Percentiles rank a stretch among this genome's conserved stretches.
These are phyloP conservation scores for Magnolia kwangsiensis DNA, from an alignment of 164 flowering plant species.

Conservation along the genomic window DNA sequence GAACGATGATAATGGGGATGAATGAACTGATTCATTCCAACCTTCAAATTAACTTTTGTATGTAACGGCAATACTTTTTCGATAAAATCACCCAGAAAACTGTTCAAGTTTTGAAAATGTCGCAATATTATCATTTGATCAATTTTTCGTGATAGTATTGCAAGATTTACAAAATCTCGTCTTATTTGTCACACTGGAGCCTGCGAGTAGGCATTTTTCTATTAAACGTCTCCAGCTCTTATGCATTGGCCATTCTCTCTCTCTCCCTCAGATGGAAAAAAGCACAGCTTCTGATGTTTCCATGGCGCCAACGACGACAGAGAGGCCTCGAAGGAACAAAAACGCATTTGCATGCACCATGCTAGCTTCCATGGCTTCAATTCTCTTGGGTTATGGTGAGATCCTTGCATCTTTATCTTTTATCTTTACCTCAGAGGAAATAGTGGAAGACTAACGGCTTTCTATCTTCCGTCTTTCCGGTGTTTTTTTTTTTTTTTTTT, in stretches of 20 bases:
- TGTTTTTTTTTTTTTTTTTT: too few relatives aligned
- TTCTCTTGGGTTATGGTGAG: conserved; percentile 34
- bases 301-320: background rate
- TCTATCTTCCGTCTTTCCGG: too few relatives aligned
- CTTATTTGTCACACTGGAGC: too few relatives aligned
- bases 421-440: background rate
- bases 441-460: background rate
- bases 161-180: too few relatives aligned
- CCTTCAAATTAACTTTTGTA: too few relatives aligned
- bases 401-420: background rate
- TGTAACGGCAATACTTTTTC: too few relatives aligned
- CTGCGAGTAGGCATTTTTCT: background rate
- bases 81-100: too few relatives aligned
- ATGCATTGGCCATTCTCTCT: background rate
- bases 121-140: too few relatives aligned
- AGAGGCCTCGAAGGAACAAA: conserved; percentile 18
- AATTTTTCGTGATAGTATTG: too few relatives aligned
- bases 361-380: conserved; percentile 35
- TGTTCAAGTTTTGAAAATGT: too few relatives aligned
- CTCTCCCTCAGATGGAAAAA: background rate
- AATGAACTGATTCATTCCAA: too few relatives aligned
- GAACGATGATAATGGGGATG: too few relatives aligned
- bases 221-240: background rate
- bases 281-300: background rate
- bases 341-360: conserved; percentile 16